Evolutionary conservation across 495 filamentous ascomycete genomes (phyloP).

Genomic region (Penicillium cataractarum): DNA sequence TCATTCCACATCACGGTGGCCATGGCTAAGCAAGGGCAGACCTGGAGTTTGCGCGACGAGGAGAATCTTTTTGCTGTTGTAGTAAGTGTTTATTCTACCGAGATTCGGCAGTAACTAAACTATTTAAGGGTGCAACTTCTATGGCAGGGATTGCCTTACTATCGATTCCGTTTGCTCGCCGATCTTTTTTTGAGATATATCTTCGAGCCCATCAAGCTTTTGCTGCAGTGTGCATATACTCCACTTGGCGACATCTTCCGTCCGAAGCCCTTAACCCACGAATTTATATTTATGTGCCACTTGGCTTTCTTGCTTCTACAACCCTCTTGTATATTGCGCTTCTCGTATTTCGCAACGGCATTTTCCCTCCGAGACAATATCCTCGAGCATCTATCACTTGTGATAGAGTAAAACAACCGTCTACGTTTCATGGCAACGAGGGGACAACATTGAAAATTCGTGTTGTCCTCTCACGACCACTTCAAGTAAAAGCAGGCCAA

Average conservation of each 20-base stretch:
- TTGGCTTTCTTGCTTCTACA: not conserved
- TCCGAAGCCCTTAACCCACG: constrained; percentile 13
- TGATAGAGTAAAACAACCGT: constrained; percentile 1
- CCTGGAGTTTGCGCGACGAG: constrained; percentile 6
- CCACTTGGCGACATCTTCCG: constrained; percentile 26
- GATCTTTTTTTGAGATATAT: constrained; percentile 25
- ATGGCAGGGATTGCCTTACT: constrained; percentile 16
- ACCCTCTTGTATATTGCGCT: not conserved
- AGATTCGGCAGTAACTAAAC: constrained; percentile 8
- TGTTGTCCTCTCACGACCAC: constrained; percentile 6
- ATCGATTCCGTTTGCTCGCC: constrained; percentile 22
- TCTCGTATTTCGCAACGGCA: constrained; percentile 14
- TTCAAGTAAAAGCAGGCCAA: constrained; percentile 29
- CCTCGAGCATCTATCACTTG: constrained; percentile 15
- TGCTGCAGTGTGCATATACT: constrained; percentile 20
- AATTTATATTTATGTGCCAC: constrained; percentile 10
- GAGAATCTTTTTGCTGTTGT: not conserved
- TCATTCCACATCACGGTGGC: not conserved
- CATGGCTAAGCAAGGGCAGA: not conserved
- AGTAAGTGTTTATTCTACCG: not conserved
- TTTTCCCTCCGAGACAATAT: constrained; percentile 9
- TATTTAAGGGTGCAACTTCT: constrained; percentile 19
- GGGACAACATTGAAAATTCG: constrained; percentile 9
- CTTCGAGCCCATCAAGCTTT: constrained; percentile 29
- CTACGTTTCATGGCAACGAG: constrained; percentile 5